Evolutionary conservation across 768 basidiomycete genomes (phyloP), one percentile per base, ranked within the genome.

Genomic region (Candolleomyces eurysporus): DNA sequence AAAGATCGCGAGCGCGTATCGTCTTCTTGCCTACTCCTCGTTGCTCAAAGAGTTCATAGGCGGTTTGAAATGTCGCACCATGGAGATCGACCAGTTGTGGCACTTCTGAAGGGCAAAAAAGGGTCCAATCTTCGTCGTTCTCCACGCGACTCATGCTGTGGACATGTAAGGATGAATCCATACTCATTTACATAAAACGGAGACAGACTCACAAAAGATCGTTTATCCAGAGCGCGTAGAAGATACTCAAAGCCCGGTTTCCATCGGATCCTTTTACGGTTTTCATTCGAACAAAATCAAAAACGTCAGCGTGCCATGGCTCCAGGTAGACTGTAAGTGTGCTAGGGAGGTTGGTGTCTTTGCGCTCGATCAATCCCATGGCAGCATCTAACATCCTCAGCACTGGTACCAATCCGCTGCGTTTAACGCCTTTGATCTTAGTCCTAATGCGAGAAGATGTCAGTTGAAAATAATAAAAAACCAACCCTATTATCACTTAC

Each of bases 111-210:
- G 60, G 60, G 13, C 40, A 36, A 26, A 61, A 54, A 5, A 61
- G 39, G 2, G 60, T 61, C 60, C 60, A 61, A 10, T 21, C 17
- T 26, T 19, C 26, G 31, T 61, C 53, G 5, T 39, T 4, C 43
- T 61, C 43, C 9, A 61, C 60, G n/a, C 60, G 17, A 0, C 32
- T 0, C 60, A 61, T 61, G 39, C 60, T 61, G 1, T 2, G 26
- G 4, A 26, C 26, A 30, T 14, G 4, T 49, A 22, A 22, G 11
- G 48, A 50, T 22, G n/a, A 6, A 32, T 4, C 3, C 26, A 10
- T 8, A 2, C 16, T 36, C 51, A 32, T 14, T 14, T 22, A 53
- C 11, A 31, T 7, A 42, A 14, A 2, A 26, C 26, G 4, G 2
- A 26, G 26, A 42, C 11, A 22, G 21, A 58, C 57, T 48, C 30